Evolutionary conservation across 306 rosid genomes (phyloP).

Genomic region (Inga leiocalycina): DNA sequence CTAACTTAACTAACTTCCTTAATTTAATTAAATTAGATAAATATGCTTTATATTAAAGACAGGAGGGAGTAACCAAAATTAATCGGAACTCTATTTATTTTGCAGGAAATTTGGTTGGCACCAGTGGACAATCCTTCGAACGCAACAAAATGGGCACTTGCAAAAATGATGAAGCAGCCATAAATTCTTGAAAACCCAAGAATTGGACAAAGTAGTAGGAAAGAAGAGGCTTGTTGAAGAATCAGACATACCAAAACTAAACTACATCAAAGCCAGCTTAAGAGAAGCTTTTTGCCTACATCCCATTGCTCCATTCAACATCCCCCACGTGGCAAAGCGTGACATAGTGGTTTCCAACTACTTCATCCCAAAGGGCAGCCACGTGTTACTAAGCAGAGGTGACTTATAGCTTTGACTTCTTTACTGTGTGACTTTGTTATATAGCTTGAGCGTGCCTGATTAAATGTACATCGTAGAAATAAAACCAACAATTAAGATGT

Average conservation of each 20-base stretch:
- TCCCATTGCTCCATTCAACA: not conserved
- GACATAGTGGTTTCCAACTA: constrained; percentile 36
- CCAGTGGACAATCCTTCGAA: constrained; percentile 46
- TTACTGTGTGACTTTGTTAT: too few relatives aligned
- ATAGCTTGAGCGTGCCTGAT: too few relatives aligned
- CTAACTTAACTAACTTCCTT: too few relatives aligned
- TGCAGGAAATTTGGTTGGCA: constrained; percentile 43
- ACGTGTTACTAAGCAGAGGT: constrained; percentile 41
- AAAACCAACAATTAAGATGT: too few relatives aligned
- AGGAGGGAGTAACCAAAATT: too few relatives aligned
- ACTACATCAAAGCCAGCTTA: not conserved
- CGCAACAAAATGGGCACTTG: constrained; percentile 38
- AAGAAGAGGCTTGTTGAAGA: not conserved
- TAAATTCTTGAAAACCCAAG: not conserved
- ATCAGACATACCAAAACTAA: not conserved
- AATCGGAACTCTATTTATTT: not conserved
- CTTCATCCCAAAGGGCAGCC: constrained; percentile 53
- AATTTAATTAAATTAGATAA: too few relatives aligned
- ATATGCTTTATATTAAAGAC: too few relatives aligned
- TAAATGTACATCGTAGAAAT: too few relatives aligned
- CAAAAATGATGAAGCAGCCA: not conserved
- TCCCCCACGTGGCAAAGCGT: constrained; percentile 41
- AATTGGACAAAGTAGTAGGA: not conserved
- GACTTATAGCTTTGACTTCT: too few relatives aligned
- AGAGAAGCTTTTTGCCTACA: not conserved